Evolutionary conservation across 208 protist species (phyloP).

Genomic region (Trypanosomatidae sp.): DNA sequence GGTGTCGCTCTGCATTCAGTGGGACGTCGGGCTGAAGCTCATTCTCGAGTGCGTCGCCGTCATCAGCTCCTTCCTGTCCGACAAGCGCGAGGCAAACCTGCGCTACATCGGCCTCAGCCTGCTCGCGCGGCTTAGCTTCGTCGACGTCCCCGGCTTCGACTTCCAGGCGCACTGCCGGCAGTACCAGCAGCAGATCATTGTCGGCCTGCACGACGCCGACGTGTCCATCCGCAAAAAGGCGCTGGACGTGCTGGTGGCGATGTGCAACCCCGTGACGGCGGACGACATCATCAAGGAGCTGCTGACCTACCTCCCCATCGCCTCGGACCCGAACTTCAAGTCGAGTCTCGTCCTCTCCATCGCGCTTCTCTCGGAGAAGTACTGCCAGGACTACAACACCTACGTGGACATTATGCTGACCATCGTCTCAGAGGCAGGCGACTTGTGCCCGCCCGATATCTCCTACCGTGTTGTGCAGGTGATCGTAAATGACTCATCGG

Average conservation of each 20-base stretch:
- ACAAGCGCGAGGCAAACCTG: constrained; percentile 92
- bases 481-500: constrained; percentile 94
- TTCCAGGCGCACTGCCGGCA: constrained; percentile 82
- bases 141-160: constrained; percentile 52
- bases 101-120: constrained; percentile 90
- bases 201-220: constrained; percentile 95
- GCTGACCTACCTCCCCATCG: constrained; percentile 78
- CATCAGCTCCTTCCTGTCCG: constrained; percentile 86
- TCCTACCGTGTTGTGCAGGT: constrained; percentile 94
- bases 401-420: constrained; percentile 98
- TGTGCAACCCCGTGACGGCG: constrained; percentile 98
- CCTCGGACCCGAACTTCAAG: constrained; percentile 89
- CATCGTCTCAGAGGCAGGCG: constrained; percentile 95
- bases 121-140: constrained; percentile 72
- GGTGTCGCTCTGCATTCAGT: constrained; percentile 93
- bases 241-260: constrained; percentile 96
- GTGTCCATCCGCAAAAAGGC: constrained; percentile 97
- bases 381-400: constrained; percentile 81
- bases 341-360: constrained; percentile 97
- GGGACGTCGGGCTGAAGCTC: constrained; percentile 83
- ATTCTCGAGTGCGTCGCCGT: constrained; percentile 76
- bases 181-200: constrained; percentile 92
- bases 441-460: constrained; percentile 94
- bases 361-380: constrained; percentile 95
- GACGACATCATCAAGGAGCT: constrained; percentile 94